Conservation (phyloP, 352 stramenopile species). For the Pythium volutum region DNA sequence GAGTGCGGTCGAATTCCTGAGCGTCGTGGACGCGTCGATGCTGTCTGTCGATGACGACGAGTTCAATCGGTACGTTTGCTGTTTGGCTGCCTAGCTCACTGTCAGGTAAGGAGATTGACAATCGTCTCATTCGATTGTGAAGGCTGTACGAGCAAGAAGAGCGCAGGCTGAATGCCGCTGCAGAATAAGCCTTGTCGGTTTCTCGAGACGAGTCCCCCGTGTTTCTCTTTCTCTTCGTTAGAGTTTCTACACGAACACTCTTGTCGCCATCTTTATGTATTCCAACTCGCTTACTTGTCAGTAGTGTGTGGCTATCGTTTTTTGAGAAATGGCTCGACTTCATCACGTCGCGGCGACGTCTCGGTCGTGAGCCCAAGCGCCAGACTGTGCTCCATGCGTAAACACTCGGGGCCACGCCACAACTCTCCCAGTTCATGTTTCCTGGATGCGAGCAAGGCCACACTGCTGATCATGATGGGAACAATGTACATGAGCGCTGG, state of each 20-base stretch:
- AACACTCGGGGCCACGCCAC: constrained; percentile 64
- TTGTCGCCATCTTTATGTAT: constrained; percentile 6
- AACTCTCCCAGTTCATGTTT: constrained; percentile 66
- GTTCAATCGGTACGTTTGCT: constrained; percentile 57
- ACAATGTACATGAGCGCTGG: constrained; percentile 96
- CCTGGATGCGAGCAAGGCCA: constrained; percentile 48
- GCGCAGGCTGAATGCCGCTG: neutral
- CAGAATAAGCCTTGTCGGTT: neutral
- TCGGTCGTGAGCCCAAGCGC: constrained; percentile 1
- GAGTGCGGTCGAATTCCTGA: constrained; percentile 89
- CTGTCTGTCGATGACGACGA: constrained; percentile 76
- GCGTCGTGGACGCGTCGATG: constrained; percentile 80
- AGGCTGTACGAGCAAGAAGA: constrained; percentile 26
- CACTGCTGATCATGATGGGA: constrained; percentile 73
- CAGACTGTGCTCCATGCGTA: constrained; percentile 25
- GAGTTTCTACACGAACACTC: neutral
- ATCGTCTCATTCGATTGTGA: neutral
- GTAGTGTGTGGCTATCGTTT: constrained; percentile 5
- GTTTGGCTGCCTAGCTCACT: neutral
- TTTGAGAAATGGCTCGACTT: constrained; percentile 29
- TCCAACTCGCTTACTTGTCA: neutral
- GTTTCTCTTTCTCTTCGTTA: neutral
- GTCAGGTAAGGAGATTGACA: too few species aligned
- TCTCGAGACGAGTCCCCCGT: neutral
- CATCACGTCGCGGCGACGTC: constrained; percentile 8